These are phyloP conservation scores for Verticillium longisporum DNA, from an alignment of 2,329 filamentous ascomycete species.

Conservation along the genomic window DNA sequence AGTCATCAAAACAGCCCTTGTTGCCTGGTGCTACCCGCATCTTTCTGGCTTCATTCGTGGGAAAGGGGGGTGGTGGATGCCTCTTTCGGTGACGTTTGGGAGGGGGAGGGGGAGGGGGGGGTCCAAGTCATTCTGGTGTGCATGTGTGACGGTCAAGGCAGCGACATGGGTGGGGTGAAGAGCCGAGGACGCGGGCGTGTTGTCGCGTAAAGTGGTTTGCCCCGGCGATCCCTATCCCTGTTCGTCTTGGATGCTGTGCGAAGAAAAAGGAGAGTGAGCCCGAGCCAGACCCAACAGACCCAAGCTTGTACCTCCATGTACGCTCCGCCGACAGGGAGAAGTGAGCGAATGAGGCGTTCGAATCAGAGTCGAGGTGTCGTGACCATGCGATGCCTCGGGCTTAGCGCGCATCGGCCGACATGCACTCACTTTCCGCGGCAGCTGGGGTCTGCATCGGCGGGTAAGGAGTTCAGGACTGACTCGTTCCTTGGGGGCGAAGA, in stretches of 20 bases:
- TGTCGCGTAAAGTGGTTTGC: slow-evolving; percentile 30
- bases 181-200: slow-evolving; percentile 11
- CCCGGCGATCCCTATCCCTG: slow-evolving; percentile 8
- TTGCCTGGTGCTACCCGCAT: neutral
- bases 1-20: neutral
- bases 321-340: slow-evolving; percentile 3
- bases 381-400: slow-evolving; percentile 5
- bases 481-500: slow-evolving; percentile 5
- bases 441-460: neutral
- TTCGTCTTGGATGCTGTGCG: neutral
- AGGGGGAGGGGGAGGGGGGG: slow-evolving; percentile 16
- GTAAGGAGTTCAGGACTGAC: slow-evolving; percentile 9
- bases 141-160: slow-evolving; percentile 2
- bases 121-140: slow-evolving; percentile 12
- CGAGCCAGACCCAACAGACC: slow-evolving; percentile 13
- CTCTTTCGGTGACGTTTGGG: slow-evolving; percentile 6
- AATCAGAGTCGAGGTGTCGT: neutral
- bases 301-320: slow-evolving; percentile 16
- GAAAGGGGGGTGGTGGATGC: neutral
- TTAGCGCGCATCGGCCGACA: slow-evolving; percentile 8
- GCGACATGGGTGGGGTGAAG: neutral
- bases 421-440: slow-evolving; percentile 6
- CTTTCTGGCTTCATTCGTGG: neutral
- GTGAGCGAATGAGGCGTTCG: neutral
- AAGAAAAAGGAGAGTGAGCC: neutral